Evolutionary conservation across 2,329 filamentous ascomycete genomes (phyloP).

Genomic region (Cadophora sp.): DNA sequence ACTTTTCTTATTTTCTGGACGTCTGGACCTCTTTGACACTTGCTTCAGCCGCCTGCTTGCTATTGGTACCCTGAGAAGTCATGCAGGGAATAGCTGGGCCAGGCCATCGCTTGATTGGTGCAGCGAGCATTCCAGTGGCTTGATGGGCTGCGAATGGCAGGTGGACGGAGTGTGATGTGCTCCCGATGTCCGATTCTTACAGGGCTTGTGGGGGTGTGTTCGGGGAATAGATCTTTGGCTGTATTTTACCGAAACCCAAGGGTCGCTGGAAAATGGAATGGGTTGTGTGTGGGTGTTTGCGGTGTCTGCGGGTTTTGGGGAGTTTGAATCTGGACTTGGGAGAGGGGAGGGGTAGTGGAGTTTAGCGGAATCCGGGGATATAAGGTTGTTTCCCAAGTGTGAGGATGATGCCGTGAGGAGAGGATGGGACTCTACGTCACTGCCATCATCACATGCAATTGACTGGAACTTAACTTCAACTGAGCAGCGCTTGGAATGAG

Average conservation of each 20-base stretch:
- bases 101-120: slow-evolving; percentile 11
- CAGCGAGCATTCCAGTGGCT: slow-evolving; percentile 14
- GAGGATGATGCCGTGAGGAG: no score
- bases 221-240: not conserved
- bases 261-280: not conserved
- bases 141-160: slow-evolving; percentile 13
- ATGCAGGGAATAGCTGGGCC: slow-evolving; percentile 15
- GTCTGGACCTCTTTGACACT: not conserved
- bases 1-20: slow-evolving; percentile 3
- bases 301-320: slow-evolving; percentile 7
- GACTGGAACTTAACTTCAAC: no score
- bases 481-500: no score
- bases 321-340: not conserved
- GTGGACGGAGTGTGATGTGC: not conserved
- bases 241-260: not conserved
- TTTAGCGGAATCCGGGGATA: not conserved
- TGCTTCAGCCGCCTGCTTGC: not conserved
- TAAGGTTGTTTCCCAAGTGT: not conserved
- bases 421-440: no score
- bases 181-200: slow-evolving; percentile 12
- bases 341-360: no score
- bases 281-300: not conserved
- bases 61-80: slow-evolving; percentile 18
- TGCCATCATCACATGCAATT: no score
- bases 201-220: not conserved